Evolutionary conservation across 345 rosid species (phyloP), one percentile per base, ranked within the genome.

Genomic region (Melaleuca alternifolia): DNA sequence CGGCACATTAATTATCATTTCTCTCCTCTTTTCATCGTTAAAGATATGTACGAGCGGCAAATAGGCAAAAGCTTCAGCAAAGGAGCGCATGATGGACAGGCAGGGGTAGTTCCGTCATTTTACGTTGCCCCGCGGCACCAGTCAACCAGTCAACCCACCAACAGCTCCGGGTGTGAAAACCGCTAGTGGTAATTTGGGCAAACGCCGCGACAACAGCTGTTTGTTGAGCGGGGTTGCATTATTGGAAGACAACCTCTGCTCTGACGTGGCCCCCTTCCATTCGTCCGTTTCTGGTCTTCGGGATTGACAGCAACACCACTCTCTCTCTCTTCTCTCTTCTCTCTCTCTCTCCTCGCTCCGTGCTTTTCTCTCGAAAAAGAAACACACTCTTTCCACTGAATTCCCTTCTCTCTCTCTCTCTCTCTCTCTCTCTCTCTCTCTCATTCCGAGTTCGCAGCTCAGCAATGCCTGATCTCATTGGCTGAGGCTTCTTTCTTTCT

Each of bases 391-490:
- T 71, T 41, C 79, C 48, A 71, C 79, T 71, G 79, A 71, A 71
- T 71, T 71, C 79, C 48, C 10, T n/a, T 20, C 6, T 33, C 77
- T 71, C 54, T 84, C 89, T 89, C 88, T 62, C 89, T 61, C 50
- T 85, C 84, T 85, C 24, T 86, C 91, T 41, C 41, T 44, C 83
- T 20, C 85, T 84, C 89, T 87, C 85, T 85, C 84, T 83, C 84
- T 88, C 86, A 2, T 54, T 51, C 82, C 50, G 28, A 61, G 26
- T 84, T 50, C 88, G 61, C 41, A 82, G 37, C 89, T 91, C 94
- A 28, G 91, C 94, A 92, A 94, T 96, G 96, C 93, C 53, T 48
- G 91, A 94, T 89, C 95, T 93, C 24, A 33, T 18, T 71, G 79
- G 79, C 79, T 71, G 13, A 71, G 4, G 24, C 79, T 18, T 41